Evolutionary conservation across 768 basidiomycete species (phyloP), one percentile per base, ranked within the genome.

Genomic region (Rhodotorula sphaerocarpa): DNA sequence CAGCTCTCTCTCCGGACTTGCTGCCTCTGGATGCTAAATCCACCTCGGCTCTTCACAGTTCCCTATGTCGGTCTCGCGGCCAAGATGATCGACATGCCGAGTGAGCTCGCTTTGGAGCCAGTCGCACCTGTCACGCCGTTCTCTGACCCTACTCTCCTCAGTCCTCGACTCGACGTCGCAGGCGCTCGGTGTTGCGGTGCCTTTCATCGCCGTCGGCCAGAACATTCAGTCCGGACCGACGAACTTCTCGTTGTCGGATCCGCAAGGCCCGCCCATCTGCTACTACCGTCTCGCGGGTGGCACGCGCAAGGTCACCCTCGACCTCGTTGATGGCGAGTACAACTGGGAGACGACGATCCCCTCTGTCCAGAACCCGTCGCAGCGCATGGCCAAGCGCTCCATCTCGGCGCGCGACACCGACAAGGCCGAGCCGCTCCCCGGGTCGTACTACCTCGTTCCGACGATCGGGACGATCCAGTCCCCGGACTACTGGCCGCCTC

Each of bases 151-250:
- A 23, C 21, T 14, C 18, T 2, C 4, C 16, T 23, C 36, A 65
- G 78, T 83, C 43, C 69, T 84, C 46, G 83, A 83, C 70, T 77
- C 79, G 72, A 81, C 80, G 2, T 36, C 48, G 5, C 75, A 80
- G 39, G 56, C 61, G 21, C 61, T 82, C 61, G 80, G 80, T n/a
- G 67, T 78, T 3, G 59, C 71, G n/a, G 66, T 80, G 5, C 82
- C 82, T 3, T 74, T 75, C 6, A 55, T 82, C 48, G 68, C 80
- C 27, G 77, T 80, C 66, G 63, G 76, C n/a, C 50, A 59, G 28
- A 80, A 79, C 14, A 72, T 79, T 63, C 69, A 79, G 46, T 50
- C 46, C 23, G 53, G 47, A 0, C 78, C 81, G 66, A 70, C 59
- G 3, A 74, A 57, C 12, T 73, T 80, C 15, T 72, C 74, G 18